Percentiles rank a stretch among this genome's conserved stretches.
These are phyloP conservation scores for Picea abies DNA, from an alignment of 83 land plant genomes.

Conservation along the genomic window DNA sequence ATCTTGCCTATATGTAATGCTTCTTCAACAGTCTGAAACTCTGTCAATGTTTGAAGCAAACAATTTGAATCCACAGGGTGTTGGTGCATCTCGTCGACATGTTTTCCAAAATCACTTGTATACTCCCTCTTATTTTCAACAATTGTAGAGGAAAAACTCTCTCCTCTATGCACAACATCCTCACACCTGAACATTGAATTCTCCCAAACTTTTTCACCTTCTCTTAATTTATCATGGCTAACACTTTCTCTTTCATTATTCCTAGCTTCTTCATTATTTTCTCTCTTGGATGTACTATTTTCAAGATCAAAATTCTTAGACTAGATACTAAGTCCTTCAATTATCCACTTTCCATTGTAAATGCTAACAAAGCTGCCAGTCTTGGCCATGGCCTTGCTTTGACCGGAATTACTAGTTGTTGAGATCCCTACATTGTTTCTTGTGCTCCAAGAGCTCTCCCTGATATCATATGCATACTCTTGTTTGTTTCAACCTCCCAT, in stretches of 20 bases:
- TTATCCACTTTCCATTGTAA: neutral
- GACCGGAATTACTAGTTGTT: too few species aligned
- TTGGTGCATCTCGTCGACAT: neutral
- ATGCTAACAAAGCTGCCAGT: neutral
- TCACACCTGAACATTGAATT: neutral
- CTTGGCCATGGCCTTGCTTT: too few species aligned
- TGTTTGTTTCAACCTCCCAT: neutral
- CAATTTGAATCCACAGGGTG: conserved; percentile 2
- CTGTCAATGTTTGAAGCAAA: conserved; percentile 2
- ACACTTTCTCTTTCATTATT: neutral
- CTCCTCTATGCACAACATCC: neutral
- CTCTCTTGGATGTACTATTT: too few species aligned
- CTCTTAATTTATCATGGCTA: neutral
- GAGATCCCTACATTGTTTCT: too few species aligned
- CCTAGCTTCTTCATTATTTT: too few species aligned
- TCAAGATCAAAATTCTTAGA: too few species aligned
- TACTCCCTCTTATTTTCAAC: neutral
- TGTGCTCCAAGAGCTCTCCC: too few species aligned
- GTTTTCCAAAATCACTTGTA: neutral
- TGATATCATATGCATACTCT: neutral
- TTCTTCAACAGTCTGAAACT: conserved; percentile 8
- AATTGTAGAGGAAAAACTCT: neutral
- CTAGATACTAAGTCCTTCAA: too few species aligned
- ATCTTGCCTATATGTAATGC: conserved; percentile 1
- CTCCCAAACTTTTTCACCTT: neutral